These are phyloP conservation scores for Trametes meyenii DNA, from an alignment of 768 basidiomycete species.

Conservation along the genomic window DNA sequence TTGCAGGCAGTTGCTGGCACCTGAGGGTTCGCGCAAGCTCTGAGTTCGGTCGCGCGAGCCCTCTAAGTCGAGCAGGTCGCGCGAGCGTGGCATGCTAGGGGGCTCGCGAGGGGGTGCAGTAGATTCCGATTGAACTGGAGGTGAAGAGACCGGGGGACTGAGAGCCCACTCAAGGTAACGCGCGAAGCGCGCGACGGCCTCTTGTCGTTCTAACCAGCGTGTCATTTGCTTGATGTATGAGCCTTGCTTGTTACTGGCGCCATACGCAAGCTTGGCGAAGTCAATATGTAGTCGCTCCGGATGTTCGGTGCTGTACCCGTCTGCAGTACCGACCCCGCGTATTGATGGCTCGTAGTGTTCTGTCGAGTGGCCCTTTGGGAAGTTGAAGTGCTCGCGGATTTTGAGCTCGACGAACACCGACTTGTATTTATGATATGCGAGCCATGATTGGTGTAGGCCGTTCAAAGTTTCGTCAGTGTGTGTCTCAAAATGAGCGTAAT, in stretches of 20 bases:
- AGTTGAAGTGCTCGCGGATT: constrained; percentile 32
- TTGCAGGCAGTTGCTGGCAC: too few species aligned
- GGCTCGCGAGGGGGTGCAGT: too few species aligned
- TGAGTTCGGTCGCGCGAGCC: too few species aligned
- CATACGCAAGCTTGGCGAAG: constrained; percentile 40
- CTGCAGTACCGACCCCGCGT: constrained; percentile 23
- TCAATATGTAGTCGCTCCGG: constrained; percentile 46
- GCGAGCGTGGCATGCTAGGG: too few species aligned
- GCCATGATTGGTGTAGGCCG: constrained; percentile 7
- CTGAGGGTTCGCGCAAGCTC: too few species aligned
- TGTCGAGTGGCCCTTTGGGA: too few species aligned
- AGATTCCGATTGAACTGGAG: too few species aligned
- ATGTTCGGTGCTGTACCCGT: constrained; percentile 34
- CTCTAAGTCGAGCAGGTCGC: too few species aligned
- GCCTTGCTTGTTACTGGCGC: constrained; percentile 28
- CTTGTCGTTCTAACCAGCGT: constrained; percentile 38
- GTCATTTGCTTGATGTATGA: constrained; percentile 42
- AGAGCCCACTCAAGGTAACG: constrained; percentile 35
- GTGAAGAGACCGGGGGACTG: too few species aligned
- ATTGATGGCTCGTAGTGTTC: constrained; percentile 26
- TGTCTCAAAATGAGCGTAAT: too few species aligned
- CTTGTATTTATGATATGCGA: constrained; percentile 33
- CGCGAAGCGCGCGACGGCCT: constrained; percentile 35
- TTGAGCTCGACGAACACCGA: constrained; percentile 28
- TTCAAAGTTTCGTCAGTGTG: too few species aligned